These are phyloP conservation scores for Cercospora sp. DNA, from an alignment of 2,329 filamentous ascomycete genomes.

Conservation along the genomic window DNA sequence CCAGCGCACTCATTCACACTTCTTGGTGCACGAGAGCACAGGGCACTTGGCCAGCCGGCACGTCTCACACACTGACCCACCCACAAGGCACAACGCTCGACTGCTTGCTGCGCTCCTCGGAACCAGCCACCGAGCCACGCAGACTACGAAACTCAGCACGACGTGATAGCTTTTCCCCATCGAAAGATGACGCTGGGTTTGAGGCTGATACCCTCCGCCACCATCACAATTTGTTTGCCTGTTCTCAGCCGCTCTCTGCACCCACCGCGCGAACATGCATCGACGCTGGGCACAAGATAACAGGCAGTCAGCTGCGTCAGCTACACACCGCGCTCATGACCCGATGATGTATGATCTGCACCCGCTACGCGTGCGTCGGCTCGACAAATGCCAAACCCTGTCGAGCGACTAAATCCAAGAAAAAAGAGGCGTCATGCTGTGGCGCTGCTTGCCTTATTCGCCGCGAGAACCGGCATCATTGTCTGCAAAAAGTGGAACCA, in stretches of 20 bases:
- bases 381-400: neutral
- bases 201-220: neutral
- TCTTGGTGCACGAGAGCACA: neutral
- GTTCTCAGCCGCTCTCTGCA: neutral
- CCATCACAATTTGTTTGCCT: neutral
- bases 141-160: neutral
- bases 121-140: slow-evolving; percentile 1
- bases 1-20: neutral
- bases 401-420: neutral
- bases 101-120: neutral
- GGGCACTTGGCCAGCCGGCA: neutral
- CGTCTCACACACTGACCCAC: slow-evolving; percentile 2
- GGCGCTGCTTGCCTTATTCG: slow-evolving; percentile 1
- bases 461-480: neutral
- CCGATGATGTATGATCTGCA: slow-evolving; percentile 11
- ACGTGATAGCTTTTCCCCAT: neutral
- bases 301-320: neutral
- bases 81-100: neutral
- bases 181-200: neutral
- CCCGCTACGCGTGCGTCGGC: slow-evolving; percentile 1
- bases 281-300: neutral
- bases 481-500: neutral
- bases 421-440: slow-evolving; percentile 9
- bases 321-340: neutral
- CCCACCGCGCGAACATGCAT: neutral